Conservation (phyloP, 495 filamentous ascomycete species). For the Daldinia vernicosa region DNA sequence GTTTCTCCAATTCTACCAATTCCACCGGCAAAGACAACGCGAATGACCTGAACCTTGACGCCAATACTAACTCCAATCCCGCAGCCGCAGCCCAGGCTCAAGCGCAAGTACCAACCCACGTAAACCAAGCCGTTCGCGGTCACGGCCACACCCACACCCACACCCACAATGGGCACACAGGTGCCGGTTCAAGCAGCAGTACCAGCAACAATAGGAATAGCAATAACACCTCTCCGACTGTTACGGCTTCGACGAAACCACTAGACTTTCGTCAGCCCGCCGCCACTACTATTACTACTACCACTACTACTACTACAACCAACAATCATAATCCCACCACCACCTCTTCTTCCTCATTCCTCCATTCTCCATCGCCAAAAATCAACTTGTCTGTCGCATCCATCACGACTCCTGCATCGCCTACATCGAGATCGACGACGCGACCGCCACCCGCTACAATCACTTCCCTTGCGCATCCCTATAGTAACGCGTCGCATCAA, state of each 20-base stretch:
- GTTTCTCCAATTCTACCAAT: conserved; percentile 39
- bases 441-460: conserved; percentile 32
- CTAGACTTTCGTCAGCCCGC: conserved; percentile 50
- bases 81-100: conserved; percentile 23
- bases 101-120: conserved; percentile 5
- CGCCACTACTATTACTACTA: conserved; percentile 20
- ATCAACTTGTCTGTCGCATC: conserved; percentile 33
- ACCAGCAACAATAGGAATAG: conserved; percentile 16
- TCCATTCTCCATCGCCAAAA: conserved; percentile 49
- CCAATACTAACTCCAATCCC: conserved; percentile 34
- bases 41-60: conserved; percentile 20
- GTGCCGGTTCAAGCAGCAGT: conserved; percentile 21
- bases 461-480: conserved; percentile 40
- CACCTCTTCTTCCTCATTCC: conserved; percentile 49
- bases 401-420: conserved; percentile 38
- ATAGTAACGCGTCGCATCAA: conserved; percentile 46
- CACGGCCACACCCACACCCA: conserved; percentile 21
- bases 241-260: conserved; percentile 41
- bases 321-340: conserved; percentile 34
- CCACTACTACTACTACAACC: conserved; percentile 2
- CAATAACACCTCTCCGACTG: conserved; percentile 41
- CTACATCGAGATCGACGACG: conserved; percentile 32
- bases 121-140: conserved; percentile 26
- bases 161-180: conserved; percentile 36
- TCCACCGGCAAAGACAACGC: not conserved